phyloP scores from a whole-genome alignment of 208 protist genomes.

The Wallacemonas sp. region DNA sequence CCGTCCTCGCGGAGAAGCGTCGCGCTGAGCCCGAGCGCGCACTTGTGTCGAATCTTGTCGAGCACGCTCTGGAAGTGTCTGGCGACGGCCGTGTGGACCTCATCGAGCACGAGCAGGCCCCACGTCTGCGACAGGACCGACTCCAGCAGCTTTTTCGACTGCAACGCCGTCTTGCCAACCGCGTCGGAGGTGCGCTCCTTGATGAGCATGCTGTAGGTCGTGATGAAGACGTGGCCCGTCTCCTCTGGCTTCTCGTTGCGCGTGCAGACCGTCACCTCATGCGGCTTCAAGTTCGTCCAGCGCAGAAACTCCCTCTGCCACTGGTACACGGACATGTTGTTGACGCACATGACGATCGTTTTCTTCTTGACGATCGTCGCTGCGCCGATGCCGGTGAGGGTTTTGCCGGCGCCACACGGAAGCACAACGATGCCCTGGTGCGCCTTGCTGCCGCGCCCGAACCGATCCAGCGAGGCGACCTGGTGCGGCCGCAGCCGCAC shows the following conservation, averaged over 20 bases:
- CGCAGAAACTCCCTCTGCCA: constrained; percentile 95
- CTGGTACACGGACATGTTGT: constrained; percentile 96
- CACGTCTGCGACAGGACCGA: constrained; percentile 80
- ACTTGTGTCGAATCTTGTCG: constrained; percentile 93
- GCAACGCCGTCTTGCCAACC: constrained; percentile 48
- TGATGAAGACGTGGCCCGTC: constrained; percentile 94
- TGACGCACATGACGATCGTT: constrained; percentile 96
- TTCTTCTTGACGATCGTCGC: constrained; percentile 93
- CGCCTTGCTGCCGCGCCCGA: constrained; percentile 77
- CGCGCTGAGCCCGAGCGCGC: constrained; percentile 98
- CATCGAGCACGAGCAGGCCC: constrained; percentile 99
- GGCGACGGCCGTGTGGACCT: constrained; percentile 98
- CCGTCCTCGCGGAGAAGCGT: constrained; percentile 98
- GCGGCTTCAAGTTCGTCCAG: constrained; percentile 86
- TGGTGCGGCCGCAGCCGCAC: constrained; percentile 87
- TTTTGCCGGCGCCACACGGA: constrained; percentile 99
- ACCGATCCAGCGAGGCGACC: constrained; percentile 82
- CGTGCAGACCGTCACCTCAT: constrained; percentile 83
- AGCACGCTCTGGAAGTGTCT: constrained; percentile 96
- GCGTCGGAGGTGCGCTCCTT: constrained; percentile 52
- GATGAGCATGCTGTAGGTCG: constrained; percentile 99
- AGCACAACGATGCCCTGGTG: constrained; percentile 98
- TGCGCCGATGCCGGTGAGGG: constrained; percentile 98
- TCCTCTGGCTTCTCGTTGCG: constrained; percentile 77
- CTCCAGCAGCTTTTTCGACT: constrained; percentile 71